Conservation (phyloP, 139 green algal genomes). For the Chlamydomonas eustigma region DNA sequence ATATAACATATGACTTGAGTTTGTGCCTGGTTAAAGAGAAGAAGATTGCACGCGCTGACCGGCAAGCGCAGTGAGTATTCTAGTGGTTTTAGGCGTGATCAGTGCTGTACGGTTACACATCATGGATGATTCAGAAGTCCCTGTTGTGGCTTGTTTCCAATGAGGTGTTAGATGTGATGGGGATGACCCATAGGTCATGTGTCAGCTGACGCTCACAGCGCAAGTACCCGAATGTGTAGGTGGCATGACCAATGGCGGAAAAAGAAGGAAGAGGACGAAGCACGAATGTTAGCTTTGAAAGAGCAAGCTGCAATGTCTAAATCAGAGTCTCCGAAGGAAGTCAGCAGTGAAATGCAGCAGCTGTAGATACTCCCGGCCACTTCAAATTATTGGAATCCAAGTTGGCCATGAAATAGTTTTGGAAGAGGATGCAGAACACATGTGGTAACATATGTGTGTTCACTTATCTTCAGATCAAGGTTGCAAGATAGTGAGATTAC, state of each 20-base stretch:
- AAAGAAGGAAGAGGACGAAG: conserved; percentile 21
- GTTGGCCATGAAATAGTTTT: no score
- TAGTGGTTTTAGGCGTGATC: not conserved
- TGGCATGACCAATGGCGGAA: conserved; percentile 24
- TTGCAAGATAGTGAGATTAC: no score
- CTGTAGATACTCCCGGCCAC: no score
- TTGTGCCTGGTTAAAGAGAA: conserved; percentile 76
- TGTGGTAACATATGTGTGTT: no score
- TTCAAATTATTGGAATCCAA: no score
- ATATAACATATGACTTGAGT: conserved; percentile 48
- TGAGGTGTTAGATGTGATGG: not conserved
- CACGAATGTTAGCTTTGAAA: conserved; percentile 18
- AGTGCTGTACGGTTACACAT: not conserved
- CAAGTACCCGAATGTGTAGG: not conserved
- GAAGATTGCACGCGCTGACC: conserved; percentile 23
- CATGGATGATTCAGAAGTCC: not conserved
- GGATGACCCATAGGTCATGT: not conserved
- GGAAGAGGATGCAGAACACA: no score
- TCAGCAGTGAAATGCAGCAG: no score
- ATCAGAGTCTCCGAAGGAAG: no score
- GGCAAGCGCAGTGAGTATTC: conserved; percentile 19
- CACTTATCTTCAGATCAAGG: no score
- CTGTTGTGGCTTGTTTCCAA: not conserved
- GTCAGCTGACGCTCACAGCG: not conserved
- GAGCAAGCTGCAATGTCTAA: not conserved